Conservation (phyloP, 805 yeast genomes). For the Candida sphagnicola region DNA sequence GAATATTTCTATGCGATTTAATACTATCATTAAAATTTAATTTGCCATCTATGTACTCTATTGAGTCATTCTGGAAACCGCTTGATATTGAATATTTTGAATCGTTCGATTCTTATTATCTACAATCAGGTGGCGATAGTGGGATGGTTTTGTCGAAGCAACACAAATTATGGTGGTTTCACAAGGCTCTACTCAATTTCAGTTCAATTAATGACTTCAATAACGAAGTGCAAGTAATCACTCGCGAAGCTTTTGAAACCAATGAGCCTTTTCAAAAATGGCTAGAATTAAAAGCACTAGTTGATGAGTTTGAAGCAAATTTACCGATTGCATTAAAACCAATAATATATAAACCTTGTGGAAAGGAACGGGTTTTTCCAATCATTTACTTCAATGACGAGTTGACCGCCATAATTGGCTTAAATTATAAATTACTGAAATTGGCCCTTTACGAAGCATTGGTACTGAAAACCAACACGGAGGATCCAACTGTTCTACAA, state of each 20-base stretch:
- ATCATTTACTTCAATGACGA: constrained; percentile 33
- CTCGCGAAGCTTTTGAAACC: constrained; percentile 20
- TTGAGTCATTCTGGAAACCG: constrained; percentile 27
- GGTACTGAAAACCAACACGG: constrained; percentile 13
- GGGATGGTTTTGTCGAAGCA: constrained; percentile 2
- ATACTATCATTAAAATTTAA: constrained; percentile 29
- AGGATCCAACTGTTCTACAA: constrained; percentile 12
- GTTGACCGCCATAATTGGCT: constrained; percentile 25
- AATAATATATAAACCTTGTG: constrained; percentile 23
- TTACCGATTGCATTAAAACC: constrained; percentile 31
- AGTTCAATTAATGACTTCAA: constrained; percentile 28
- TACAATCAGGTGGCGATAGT: constrained; percentile 3
- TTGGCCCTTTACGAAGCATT: constrained; percentile 27
- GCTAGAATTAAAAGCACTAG: constrained; percentile 19
- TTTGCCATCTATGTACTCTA: constrained; percentile 28
- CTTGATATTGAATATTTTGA: constrained; percentile 29
- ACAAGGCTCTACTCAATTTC: constrained; percentile 24
- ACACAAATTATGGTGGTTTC: constrained; percentile 33
- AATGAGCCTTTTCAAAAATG: constrained; percentile 23
- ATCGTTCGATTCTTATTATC: constrained; percentile 9
- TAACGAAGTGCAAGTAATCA: constrained; percentile 20
- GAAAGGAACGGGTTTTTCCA: constrained; percentile 23
- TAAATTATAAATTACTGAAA: constrained; percentile 27
- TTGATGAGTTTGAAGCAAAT: constrained; percentile 26
- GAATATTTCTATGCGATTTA: constrained; percentile 31